Base-by-base conservation (phyloP, 2,329 filamentous ascomycete genomes). In the Paecilomyces variotii region DNA sequence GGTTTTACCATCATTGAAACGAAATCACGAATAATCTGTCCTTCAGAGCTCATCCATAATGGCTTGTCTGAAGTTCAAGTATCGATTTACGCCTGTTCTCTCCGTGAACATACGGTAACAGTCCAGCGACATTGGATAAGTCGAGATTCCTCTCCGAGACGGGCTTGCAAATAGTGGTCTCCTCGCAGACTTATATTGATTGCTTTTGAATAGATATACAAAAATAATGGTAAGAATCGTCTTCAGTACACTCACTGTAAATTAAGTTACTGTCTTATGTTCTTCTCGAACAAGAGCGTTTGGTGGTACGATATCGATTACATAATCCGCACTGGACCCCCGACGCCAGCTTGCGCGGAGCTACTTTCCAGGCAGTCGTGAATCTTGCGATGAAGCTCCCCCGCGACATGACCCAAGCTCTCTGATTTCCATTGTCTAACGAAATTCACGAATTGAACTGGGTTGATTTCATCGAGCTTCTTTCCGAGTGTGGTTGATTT, bases 281-380 rank as follows among this genome's bases (percentile, higher is more conserved):
- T 45, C n/a, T 4, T 45, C 6, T n/a, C 4, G n/a, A 19, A n/a
- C 39, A 45, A 45, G 4, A n/a, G 14, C 57, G 57, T 49, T 53
- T 19, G 53, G 57, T 53, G 53, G 26, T 26, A 39, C 51, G 39
- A 19, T 54, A 24, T 25, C 7, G 52, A 56, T 64, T 65, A 65
- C 58, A 55, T 65, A 65, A 65, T 58, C 59, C 34, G 12, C 9
- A 30, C 57, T 34, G 51, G 28, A 55, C 52, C 55, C 54, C 51
- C 56, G 55, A 28, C 56, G 55, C 34, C 52, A 49, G 27, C 53
- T 32, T 34, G 35, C 34, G 54, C 19, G 25, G 32, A 34, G 54
- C 50, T 26, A 28, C 50, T 52, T 19, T 52, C 50, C 24, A 28
- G 50, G 50, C 50, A 28, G 55, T 56, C 59, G 61, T 59, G 59